These are phyloP conservation scores for Flaveria bidentis DNA, from an alignment of 129 eudicot species.

Conservation along the genomic window DNA sequence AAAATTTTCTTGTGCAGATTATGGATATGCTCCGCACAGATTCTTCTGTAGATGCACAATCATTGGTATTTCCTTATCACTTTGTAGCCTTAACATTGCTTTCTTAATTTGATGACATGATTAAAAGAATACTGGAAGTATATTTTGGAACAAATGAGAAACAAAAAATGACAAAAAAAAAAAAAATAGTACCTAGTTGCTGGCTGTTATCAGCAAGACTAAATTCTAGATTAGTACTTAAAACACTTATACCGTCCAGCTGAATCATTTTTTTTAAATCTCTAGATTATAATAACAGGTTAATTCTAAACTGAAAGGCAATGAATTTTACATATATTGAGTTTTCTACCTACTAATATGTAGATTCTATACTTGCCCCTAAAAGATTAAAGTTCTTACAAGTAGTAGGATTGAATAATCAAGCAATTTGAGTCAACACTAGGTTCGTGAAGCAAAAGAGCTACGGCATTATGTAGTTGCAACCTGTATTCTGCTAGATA, in stretches of 20 bases:
- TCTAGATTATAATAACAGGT: constrained; percentile 7
- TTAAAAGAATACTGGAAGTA: constrained; percentile 4
- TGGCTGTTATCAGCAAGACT: constrained; percentile 1
- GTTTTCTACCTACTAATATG: not conserved
- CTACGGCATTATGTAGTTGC: constrained; percentile 11
- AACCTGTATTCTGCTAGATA: constrained; percentile 20
- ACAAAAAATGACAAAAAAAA: no score
- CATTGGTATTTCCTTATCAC: constrained; percentile 65
- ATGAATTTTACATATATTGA: constrained; percentile 12
- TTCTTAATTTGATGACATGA: constrained; percentile 22
- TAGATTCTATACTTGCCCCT: constrained; percentile 3
- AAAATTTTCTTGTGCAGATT: constrained; percentile 64
- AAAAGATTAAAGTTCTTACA: not conserved
- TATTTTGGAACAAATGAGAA: not conserved
- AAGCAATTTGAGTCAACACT: constrained; percentile 11
- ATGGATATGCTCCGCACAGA: constrained; percentile 89
- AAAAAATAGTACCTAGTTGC: not conserved
- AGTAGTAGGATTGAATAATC: constrained; percentile 16
- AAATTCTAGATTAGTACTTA: constrained; percentile 8
- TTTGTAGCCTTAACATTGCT: constrained; percentile 16
- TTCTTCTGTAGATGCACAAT: constrained; percentile 79
- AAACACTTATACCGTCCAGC: not conserved
- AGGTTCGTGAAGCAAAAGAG: constrained; percentile 16
- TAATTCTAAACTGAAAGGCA: not conserved
- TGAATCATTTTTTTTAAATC: not conserved